phyloP scores from a whole-genome alignment of 164 flowering plant species.

The Vitis labrusca region DNA sequence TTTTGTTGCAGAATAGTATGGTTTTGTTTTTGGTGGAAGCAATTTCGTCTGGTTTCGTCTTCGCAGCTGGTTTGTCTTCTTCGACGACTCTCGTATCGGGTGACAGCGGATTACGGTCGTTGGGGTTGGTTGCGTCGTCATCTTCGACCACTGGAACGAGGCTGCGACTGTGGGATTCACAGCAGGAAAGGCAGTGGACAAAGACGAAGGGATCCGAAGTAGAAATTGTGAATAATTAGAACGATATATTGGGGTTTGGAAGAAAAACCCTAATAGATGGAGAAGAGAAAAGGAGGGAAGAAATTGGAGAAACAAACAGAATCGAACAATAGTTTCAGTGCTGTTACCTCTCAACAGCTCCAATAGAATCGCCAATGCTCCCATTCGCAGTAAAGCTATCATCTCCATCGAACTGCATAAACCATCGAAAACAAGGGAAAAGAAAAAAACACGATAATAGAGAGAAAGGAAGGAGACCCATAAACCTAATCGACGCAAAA shows the following conservation, averaged over 20 bases:
- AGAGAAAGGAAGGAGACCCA: slow-evolving; percentile 22
- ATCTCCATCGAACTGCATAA: slow-evolving; percentile 30
- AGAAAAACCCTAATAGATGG: too few species aligned
- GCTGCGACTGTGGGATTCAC: too few species aligned
- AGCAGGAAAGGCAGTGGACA: too few species aligned
- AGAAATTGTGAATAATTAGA: too few species aligned
- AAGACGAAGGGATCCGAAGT: too few species aligned
- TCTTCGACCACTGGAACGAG: not conserved
- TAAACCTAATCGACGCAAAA: slow-evolving; percentile 19
- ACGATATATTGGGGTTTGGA: too few species aligned
- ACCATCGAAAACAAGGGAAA: not conserved
- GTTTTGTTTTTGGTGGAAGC: too few species aligned
- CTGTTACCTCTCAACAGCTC: slow-evolving; percentile 38
- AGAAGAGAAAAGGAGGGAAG: not conserved
- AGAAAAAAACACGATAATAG: slow-evolving; percentile 13
- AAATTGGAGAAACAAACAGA: slow-evolving; percentile 1
- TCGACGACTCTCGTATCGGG: too few species aligned
- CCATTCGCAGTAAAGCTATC: slow-evolving; percentile 26
- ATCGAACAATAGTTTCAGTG: not conserved
- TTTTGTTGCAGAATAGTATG: slow-evolving; percentile 22
- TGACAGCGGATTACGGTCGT: too few species aligned
- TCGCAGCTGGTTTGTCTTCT: not conserved
- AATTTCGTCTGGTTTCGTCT: not conserved
- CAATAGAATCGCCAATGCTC: slow-evolving; percentile 32
- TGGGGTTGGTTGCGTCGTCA: not conserved